Conservation (phyloP, 1,284 basidiomycete species). For the Ganoderma multipileum region DNA sequence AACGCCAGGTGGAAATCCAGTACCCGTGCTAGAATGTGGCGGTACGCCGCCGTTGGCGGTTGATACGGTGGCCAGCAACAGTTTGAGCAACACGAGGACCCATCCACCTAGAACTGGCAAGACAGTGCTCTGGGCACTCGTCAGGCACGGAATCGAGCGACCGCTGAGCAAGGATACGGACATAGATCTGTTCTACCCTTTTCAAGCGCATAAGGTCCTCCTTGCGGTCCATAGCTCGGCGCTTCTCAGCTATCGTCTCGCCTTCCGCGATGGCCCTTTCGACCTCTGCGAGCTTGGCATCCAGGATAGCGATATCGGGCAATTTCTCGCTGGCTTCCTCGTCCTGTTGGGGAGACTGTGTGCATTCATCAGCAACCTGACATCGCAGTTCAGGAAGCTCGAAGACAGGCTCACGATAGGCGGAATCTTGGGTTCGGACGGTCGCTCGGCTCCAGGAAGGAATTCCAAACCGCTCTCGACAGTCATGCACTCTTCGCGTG, state of each 20-base stretch:
- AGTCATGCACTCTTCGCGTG: slow-evolving; percentile 93
- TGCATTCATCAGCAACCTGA: background rate
- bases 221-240: slow-evolving; percentile 70
- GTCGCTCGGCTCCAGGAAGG: slow-evolving; percentile 69
- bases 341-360: slow-evolving; percentile 48
- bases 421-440: slow-evolving; percentile 40
- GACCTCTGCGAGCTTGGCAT: slow-evolving; percentile 75
- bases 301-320: slow-evolving; percentile 72
- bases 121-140: slow-evolving; percentile 65
- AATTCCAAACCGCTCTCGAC: slow-evolving; percentile 91
- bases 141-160: slow-evolving; percentile 6
- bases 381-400: slow-evolving; percentile 8
- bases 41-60: slow-evolving; percentile 68
- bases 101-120: slow-evolving; percentile 86
- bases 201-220: slow-evolving; percentile 86
- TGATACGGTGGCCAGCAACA: slow-evolving; percentile 88
- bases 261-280: slow-evolving; percentile 63
- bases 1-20: slow-evolving; percentile 72
- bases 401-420: slow-evolving; percentile 44
- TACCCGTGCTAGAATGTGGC: slow-evolving; percentile 62
- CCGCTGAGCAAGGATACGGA: slow-evolving; percentile 47
- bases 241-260: slow-evolving; percentile 60
- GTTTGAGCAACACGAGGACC: slow-evolving; percentile 90
- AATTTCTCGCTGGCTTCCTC: slow-evolving; percentile 65
- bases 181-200: slow-evolving; percentile 91